A percentile compares a stretch with the other conserved stretches of the same genome.
These are phyloP conservation scores for Gossypium davidsonii DNA, from an alignment of 441 rosid species.

Conservation along the genomic window DNA sequence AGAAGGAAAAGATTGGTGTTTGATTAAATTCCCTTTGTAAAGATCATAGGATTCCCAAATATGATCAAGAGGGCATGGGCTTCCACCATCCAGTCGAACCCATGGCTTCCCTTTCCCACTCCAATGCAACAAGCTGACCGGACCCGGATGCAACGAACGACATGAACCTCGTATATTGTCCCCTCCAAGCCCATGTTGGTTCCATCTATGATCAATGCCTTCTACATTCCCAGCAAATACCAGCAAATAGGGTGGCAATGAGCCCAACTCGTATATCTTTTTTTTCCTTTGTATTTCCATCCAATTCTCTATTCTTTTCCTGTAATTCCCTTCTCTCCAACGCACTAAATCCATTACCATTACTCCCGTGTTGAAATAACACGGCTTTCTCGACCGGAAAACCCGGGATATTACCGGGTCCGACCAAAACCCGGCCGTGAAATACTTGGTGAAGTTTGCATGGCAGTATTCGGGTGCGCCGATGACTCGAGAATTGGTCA, in stretches of 20 bases:
- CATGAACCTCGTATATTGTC: constrained; percentile 85
- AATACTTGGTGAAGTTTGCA: constrained; percentile 76
- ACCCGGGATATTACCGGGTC: constrained; percentile 52
- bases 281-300: constrained; percentile 66
- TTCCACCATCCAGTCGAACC: constrained; percentile 65
- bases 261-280: constrained; percentile 83
- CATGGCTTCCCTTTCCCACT: constrained; percentile 98
- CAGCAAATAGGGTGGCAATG: constrained; percentile 74
- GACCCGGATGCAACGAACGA: constrained; percentile 69
- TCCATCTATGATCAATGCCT: constrained; percentile 76
- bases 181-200: constrained; percentile 90
- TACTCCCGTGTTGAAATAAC: constrained; percentile 91
- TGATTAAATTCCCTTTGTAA: constrained; percentile 25
- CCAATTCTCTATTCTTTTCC: constrained; percentile 68
- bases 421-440: constrained; percentile 72
- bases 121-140: constrained; percentile 88
- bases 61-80: constrained; percentile 66
- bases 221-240: constrained; percentile 79
- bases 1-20: constrained; percentile 18
- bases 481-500: constrained; percentile 51
- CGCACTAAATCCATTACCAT: constrained; percentile 83
- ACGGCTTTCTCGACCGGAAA: constrained; percentile 48
- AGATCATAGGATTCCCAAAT: constrained; percentile 81
- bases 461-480: constrained; percentile 90
- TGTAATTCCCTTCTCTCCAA: constrained; percentile 74